Percentiles rank a stretch among this genome's conserved stretches.
Evolutionary conservation across 495 filamentous ascomycete genomes (phyloP).

Genomic region (Pseudoneurospora amorphoporcata): DNA sequence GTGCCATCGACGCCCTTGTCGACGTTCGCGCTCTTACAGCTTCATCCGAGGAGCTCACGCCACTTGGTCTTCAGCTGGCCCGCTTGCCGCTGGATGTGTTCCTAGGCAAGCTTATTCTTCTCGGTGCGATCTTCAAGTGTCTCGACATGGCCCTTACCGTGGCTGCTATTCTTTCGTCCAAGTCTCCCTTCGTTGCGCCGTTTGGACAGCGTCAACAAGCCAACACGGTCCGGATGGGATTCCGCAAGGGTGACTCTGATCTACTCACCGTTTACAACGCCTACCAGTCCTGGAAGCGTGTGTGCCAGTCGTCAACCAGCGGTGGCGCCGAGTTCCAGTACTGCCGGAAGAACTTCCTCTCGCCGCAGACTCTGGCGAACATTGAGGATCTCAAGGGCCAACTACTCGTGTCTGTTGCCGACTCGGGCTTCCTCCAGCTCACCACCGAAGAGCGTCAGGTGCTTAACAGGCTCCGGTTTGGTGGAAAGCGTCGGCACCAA

Average conservation of each 20-base stretch:
- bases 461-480: conserved; percentile 46
- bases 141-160: conserved; percentile 84
- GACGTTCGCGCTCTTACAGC: conserved; percentile 84
- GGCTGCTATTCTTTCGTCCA: conserved; percentile 85
- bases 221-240: conserved; percentile 61
- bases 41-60: conserved; percentile 65
- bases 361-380: conserved; percentile 66
- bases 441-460: conserved; percentile 54
- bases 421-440: conserved; percentile 70
- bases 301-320: conserved; percentile 50
- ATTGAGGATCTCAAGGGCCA: conserved; percentile 95
- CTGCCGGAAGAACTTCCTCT: conserved; percentile 87
- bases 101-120: conserved; percentile 82
- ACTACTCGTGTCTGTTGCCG: conserved; percentile 66
- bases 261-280: conserved; percentile 88
- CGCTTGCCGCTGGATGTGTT: conserved; percentile 88
- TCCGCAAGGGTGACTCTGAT: conserved; percentile 82
- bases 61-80: conserved; percentile 75
- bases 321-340: conserved; percentile 68
- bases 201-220: conserved; percentile 75
- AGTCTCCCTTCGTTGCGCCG: conserved; percentile 81
- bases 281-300: conserved; percentile 75
- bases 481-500: conserved; percentile 46
- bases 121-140: conserved; percentile 76
- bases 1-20: conserved; percentile 83